Evolutionary conservation across 1,139 yeast species (phyloP).

Genomic region (Wickerhamomyces sp.): DNA sequence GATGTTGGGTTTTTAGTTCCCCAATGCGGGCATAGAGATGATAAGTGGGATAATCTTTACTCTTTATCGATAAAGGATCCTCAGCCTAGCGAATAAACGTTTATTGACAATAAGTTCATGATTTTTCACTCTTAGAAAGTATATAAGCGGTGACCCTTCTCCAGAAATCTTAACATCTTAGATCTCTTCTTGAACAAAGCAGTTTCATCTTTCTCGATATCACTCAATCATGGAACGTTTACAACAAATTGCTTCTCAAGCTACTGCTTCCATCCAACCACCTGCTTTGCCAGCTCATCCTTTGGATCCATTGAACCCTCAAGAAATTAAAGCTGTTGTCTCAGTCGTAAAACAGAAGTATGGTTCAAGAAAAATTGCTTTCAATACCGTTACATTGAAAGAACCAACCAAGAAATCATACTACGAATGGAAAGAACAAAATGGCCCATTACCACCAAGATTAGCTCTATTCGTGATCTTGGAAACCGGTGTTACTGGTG

Average conservation of each 20-base stretch:
- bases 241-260: constrained; percentile 58
- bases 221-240: constrained; percentile 52
- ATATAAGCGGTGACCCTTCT: no score
- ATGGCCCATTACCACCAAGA: constrained; percentile 61
- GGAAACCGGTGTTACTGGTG: constrained; percentile 54
- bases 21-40: background rate
- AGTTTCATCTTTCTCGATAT: background rate
- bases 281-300: constrained; percentile 61
- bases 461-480: constrained; percentile 62
- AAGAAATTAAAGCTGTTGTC: constrained; percentile 46
- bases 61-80: background rate
- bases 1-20: background rate
- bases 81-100: no score
- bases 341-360: constrained; percentile 41
- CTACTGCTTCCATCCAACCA: constrained; percentile 51
- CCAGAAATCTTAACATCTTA: background rate
- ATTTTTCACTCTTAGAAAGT: background rate
- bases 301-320: constrained; percentile 62
- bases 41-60: background rate
- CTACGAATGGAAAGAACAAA: constrained; percentile 60
- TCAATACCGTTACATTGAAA: constrained; percentile 65
- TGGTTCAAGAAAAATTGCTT: constrained; percentile 43
- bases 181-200: no score
- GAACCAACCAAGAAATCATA: constrained; percentile 65
- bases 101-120: no score